Conservation (phyloP, 768 basidiomycete genomes). For the Pleurotus salmoneostramineus region DNA sequence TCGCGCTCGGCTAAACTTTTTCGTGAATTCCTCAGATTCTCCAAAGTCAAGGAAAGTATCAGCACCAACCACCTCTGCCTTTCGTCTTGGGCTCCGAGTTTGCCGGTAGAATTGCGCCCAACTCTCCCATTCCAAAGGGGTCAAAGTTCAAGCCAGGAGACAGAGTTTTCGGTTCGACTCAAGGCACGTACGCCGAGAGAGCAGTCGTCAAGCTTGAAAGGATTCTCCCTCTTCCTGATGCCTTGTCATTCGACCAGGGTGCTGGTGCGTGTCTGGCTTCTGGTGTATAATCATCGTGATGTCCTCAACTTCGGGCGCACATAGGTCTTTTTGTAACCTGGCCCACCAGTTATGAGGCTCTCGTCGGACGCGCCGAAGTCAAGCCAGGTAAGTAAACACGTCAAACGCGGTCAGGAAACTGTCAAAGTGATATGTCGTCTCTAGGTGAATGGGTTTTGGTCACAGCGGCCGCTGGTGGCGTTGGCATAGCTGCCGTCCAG, state of each 20-base stretch:
- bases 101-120: conserved; percentile 65
- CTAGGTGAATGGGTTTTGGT: conserved; percentile 89
- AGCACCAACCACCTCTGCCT: conserved; percentile 77
- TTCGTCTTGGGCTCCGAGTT: conserved; percentile 87
- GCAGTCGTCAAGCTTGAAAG: conserved; percentile 48
- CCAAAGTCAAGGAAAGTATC: conserved; percentile 89
- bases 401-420: background rate
- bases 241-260: conserved; percentile 80
- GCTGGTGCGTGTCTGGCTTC: no score
- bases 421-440: background rate
- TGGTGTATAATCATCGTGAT: conserved; percentile 18
- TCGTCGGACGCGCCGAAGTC: conserved; percentile 80
- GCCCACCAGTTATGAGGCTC: conserved; percentile 90
- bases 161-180: conserved; percentile 78
- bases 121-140: conserved; percentile 74
- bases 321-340: conserved; percentile 82
- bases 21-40: conserved; percentile 49
- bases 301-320: background rate
- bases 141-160: conserved; percentile 82
- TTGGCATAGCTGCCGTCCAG: conserved; percentile 89
- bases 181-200: conserved; percentile 81
- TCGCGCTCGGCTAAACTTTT: background rate
- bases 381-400: conserved; percentile 52
- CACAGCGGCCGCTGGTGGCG: conserved; percentile 94
- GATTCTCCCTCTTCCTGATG: conserved; percentile 67